Evolutionary conservation across 129 eudicot species (phyloP).

Genomic region (Glebionis coronaria): DNA sequence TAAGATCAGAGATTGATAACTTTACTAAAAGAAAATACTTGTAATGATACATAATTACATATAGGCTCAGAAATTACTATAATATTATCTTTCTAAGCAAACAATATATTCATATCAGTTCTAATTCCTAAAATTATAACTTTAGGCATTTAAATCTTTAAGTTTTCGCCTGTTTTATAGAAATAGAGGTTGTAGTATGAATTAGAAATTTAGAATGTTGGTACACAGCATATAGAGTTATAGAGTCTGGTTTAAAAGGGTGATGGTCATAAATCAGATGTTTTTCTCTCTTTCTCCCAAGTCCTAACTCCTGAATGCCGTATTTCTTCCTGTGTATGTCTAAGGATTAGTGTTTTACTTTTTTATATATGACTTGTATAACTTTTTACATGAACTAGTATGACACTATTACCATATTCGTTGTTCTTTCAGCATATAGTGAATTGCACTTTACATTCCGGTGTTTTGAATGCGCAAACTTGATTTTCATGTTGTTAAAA

Average conservation of each 20-base stretch:
- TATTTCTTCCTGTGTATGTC: neutral
- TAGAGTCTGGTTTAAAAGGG: neutral
- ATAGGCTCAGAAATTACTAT: neutral
- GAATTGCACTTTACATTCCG: neutral
- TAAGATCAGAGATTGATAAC: neutral
- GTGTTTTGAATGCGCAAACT: neutral
- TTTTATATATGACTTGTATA: neutral
- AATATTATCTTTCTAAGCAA: neutral
- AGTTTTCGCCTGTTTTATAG: neutral
- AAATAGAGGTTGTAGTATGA: neutral
- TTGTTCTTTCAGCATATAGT: neutral
- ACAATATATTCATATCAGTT: neutral
- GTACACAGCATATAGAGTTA: slow-evolving; percentile 2
- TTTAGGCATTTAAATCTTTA: neutral
- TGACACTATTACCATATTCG: neutral
- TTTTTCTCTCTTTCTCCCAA: neutral
- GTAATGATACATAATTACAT: neutral
- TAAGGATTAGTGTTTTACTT: neutral
- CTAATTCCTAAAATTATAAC: neutral
- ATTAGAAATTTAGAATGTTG: neutral
- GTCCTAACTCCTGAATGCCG: neutral
- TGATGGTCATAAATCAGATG: neutral
- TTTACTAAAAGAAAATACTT: neutral
- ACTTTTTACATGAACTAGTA: slow-evolving; percentile 1
- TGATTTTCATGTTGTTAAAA: neutral